Evolutionary conservation across 257 asterid genomes (phyloP), one percentile per base, ranked within the genome.

Genomic region (Primulina eburnea): DNA sequence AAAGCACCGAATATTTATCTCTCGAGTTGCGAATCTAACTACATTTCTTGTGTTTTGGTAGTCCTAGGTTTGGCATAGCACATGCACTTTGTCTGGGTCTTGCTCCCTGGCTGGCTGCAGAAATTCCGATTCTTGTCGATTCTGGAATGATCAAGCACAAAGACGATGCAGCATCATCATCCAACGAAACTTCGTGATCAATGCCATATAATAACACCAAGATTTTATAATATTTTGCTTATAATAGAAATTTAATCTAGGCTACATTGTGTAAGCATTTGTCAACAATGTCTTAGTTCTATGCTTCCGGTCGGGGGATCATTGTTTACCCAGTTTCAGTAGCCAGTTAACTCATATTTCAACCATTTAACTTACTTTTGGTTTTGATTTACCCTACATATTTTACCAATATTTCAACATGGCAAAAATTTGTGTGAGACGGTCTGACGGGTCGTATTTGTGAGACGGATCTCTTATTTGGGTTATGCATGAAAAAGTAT

Each of bases 81-180:
- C 97, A 92, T 73, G 97, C 95, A 4, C 95, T 92, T 30, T 92
- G 97, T 69, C 77, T 92, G 85, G 97, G 97, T 7, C 95, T 89
- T 71, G 96, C 96, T 64, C 97, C 97, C 18, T 92, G 97, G 97
- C 88, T 89, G 71, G 97, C 96, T 11, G 97, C 96, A 16, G 97
- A 92, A 80, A 92, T 92, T 75, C 97, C 96, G 0, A 64, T 92
- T 67, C 94, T 92, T 7, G 96, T 89, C 63, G 97, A 89, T 86
- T 89, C 97, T 66, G 96, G 95, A 71, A 92, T 92, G 96, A 72
- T 92, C 75, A 92, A 92, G 79, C 97, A 92, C 86, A 92, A 92
- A 81, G 96, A 89, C 61, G 96, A 92, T 70, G 81, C 81, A 2
- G 80, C 90, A n/a, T 57, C 88, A n/a, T 57, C 88, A 3, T 83